Conservation (phyloP, 495 filamentous ascomycete genomes). For the Tirmania nivea region DNA sequence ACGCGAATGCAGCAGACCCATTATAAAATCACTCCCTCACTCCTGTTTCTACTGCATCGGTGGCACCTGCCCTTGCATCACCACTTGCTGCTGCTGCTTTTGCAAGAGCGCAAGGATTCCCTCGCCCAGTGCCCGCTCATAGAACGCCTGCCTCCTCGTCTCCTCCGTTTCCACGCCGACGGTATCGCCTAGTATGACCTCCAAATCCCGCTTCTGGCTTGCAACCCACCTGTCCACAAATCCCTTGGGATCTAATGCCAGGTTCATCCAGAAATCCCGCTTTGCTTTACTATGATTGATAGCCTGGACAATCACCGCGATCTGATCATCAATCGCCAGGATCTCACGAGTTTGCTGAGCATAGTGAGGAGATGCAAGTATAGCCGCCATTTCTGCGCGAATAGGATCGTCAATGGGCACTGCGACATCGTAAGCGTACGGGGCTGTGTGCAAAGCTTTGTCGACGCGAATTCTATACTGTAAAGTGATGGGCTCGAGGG, state of each 20-base stretch:
- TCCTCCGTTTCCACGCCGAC: constrained; percentile 39
- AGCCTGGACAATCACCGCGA: constrained; percentile 57
- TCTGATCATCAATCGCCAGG: constrained; percentile 52
- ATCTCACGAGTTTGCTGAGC: constrained; percentile 46
- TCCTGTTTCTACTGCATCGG: background rate
- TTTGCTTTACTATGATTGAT: constrained; percentile 61
- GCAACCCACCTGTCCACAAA: constrained; percentile 71
- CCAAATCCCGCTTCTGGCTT: constrained; percentile 73
- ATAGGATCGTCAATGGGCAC: constrained; percentile 72
- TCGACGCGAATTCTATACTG: constrained; percentile 89
- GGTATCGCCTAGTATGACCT: constrained; percentile 69
- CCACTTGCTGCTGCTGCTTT: constrained; percentile 8
- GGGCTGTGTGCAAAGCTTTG: constrained; percentile 48
- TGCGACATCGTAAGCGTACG: constrained; percentile 73
- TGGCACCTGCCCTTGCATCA: background rate
- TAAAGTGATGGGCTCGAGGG: constrained; percentile 64
- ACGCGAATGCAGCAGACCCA: too few relatives aligned
- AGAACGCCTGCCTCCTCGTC: constrained; percentile 35
- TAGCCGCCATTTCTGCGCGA: constrained; percentile 38
- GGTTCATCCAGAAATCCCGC: constrained; percentile 54
- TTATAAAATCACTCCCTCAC: too few relatives aligned
- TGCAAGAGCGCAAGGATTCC: constrained; percentile 17
- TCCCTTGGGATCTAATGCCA: constrained; percentile 57
- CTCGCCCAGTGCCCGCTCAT: constrained; percentile 13
- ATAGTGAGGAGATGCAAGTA: constrained; percentile 36